These are phyloP conservation scores for Tricholoma terreum DNA, from an alignment of 768 basidiomycete genomes.

Conservation along the genomic window DNA sequence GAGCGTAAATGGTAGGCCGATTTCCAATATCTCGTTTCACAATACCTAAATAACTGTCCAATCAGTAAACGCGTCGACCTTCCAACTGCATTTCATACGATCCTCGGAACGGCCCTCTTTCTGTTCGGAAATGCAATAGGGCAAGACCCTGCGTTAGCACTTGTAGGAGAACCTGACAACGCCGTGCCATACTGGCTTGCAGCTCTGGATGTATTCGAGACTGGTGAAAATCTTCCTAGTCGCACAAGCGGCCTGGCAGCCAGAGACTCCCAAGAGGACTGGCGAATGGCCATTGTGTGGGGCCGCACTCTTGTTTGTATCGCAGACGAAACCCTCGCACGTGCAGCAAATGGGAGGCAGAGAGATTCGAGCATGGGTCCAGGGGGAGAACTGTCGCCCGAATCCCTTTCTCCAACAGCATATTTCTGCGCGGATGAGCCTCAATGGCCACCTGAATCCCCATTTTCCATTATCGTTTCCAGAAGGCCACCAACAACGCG, in stretches of 20 bases:
- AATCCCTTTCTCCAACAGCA: slow-evolving; percentile 8
- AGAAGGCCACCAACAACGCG: slow-evolving; percentile 48
- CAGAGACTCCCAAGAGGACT: slow-evolving; percentile 46
- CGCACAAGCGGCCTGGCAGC: slow-evolving; percentile 32
- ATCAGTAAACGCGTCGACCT: slow-evolving; percentile 44
- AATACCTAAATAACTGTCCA: slow-evolving; percentile 6
- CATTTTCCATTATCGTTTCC: slow-evolving; percentile 47
- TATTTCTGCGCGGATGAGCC: slow-evolving; percentile 36
- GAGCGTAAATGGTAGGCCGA: slow-evolving; percentile 16
- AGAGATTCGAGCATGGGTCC: slow-evolving; percentile 8
- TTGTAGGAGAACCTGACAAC: slow-evolving; percentile 51
- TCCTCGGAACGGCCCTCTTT: slow-evolving; percentile 62
- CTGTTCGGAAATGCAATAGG: slow-evolving; percentile 61
- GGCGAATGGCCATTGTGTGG: slow-evolving; percentile 67
- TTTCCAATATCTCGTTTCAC: neutral
- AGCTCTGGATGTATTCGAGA: slow-evolving; percentile 71
- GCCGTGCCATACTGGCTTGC: slow-evolving; percentile 60
- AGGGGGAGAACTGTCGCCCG: neutral
- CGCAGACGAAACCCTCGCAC: slow-evolving; percentile 48
- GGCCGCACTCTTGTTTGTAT: slow-evolving; percentile 62
- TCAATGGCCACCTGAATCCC: slow-evolving; percentile 49
- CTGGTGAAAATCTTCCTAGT: slow-evolving; percentile 58
- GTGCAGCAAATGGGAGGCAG: slow-evolving; percentile 18
- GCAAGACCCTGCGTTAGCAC: slow-evolving; percentile 46
- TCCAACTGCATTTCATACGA: slow-evolving; percentile 63